Evolutionary conservation across 2,329 filamentous ascomycete genomes (phyloP).

Genomic region (Colletotrichum sp.): DNA sequence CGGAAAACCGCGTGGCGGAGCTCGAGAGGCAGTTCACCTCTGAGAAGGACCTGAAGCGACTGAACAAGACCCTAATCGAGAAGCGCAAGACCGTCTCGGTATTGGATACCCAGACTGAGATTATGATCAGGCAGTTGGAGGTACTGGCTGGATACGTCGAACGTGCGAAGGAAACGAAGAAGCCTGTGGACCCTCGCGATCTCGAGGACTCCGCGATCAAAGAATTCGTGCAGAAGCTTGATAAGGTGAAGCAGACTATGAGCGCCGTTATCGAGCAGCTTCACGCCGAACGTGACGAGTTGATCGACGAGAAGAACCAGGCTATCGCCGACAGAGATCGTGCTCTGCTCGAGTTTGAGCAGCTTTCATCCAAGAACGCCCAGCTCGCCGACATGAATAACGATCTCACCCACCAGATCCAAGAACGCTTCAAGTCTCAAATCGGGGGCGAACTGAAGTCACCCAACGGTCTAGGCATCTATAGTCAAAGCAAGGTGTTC

Average conservation of each 20-base stretch:
- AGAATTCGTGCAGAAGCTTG: slow-evolving; percentile 80
- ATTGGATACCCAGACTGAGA: slow-evolving; percentile 91
- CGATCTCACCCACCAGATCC: slow-evolving; percentile 91
- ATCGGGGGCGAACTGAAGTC: slow-evolving; percentile 56
- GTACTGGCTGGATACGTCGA: slow-evolving; percentile 89
- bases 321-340: slow-evolving; percentile 88
- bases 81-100: slow-evolving; percentile 96
- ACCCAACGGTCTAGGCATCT: slow-evolving; percentile 63
- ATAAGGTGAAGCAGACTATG: slow-evolving; percentile 66
- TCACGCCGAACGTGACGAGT: slow-evolving; percentile 75
- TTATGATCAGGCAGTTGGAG: slow-evolving; percentile 91
- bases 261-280: slow-evolving; percentile 63
- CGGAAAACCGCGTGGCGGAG: slow-evolving; percentile 85
- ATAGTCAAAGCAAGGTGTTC: slow-evolving; percentile 55
- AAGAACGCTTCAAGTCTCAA: slow-evolving; percentile 88
- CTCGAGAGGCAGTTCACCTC: slow-evolving; percentile 78
- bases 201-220: slow-evolving; percentile 91
- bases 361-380: slow-evolving; percentile 90
- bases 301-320: slow-evolving; percentile 84
- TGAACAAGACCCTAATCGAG: slow-evolving; percentile 87
- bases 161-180: slow-evolving; percentile 81
- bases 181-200: slow-evolving; percentile 79
- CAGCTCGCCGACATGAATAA: slow-evolving; percentile 96
- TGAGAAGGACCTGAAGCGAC: slow-evolving; percentile 71
- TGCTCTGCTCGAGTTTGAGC: slow-evolving; percentile 93